These are phyloP conservation scores for Orbilia oligospora DNA, from an alignment of 2,329 filamentous ascomycete genomes.

Conservation along the genomic window DNA sequence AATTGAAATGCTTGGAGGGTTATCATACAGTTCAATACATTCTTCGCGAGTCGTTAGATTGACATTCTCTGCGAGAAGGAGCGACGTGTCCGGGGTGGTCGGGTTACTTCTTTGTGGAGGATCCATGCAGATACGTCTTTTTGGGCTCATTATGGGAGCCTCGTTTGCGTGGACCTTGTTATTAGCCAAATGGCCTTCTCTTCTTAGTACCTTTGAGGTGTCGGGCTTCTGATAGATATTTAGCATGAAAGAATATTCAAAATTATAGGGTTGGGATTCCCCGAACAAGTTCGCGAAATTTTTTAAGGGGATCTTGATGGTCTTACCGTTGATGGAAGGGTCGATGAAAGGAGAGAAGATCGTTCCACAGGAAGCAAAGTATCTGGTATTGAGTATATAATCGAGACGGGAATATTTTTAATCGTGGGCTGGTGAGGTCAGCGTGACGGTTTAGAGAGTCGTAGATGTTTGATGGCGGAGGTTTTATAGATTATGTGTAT, in stretches of 20 bases:
- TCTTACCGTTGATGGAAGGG: not conserved
- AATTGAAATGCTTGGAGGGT: not conserved
- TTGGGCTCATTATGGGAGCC: not conserved
- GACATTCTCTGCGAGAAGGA: not conserved
- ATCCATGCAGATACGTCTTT: constrained; percentile 6
- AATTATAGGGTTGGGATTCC: not conserved
- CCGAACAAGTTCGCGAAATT: not conserved
- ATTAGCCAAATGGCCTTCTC: not conserved
- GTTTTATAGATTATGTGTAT: not conserved
- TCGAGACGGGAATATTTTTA: not conserved
- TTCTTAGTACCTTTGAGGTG: not conserved
- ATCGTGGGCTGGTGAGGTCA: not conserved
- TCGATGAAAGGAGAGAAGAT: not conserved
- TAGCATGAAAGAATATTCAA: not conserved
- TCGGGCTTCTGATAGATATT: not conserved
- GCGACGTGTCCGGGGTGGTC: not conserved
- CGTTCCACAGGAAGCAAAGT: not conserved
- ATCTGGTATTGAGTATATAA: not conserved
- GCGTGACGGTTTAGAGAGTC: not conserved
- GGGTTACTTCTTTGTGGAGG: constrained; percentile 16
- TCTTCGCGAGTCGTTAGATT: constrained; percentile 21
- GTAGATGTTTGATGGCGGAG: not conserved
- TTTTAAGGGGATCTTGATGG: not conserved
- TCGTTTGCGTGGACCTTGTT: not conserved
- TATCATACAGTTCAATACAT: constrained; percentile 40